These are phyloP conservation scores for Pseudogymnoascus sp. DNA, from an alignment of 2,329 filamentous ascomycete genomes.

Conservation along the genomic window DNA sequence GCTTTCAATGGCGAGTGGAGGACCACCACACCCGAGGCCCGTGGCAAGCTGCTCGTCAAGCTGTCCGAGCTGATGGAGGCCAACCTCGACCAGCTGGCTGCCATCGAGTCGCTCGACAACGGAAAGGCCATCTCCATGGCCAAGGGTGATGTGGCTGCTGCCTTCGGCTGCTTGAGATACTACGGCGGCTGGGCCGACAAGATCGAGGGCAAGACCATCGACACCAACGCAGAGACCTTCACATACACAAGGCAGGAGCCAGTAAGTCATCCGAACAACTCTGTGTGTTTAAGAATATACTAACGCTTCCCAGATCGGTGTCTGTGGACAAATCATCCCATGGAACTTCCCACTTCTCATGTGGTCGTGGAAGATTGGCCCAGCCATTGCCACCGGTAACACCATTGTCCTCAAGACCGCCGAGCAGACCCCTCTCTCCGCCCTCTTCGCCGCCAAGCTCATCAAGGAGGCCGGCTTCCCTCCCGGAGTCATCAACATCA, in stretches of 20 bases:
- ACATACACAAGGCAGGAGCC: constrained; percentile 63
- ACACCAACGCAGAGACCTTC: constrained; percentile 55
- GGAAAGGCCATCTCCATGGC: constrained; percentile 74
- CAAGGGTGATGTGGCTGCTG: constrained; percentile 62
- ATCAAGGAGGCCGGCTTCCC: constrained; percentile 58
- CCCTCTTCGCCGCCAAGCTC: constrained; percentile 43
- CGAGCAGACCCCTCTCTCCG: constrained; percentile 53
- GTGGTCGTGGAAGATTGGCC: constrained; percentile 59
- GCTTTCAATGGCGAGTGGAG: constrained; percentile 66
- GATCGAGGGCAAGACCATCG: constrained; percentile 60
- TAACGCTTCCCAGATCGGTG: constrained; percentile 39
- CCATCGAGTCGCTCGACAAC: constrained; percentile 82
- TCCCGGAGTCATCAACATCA: constrained; percentile 54
- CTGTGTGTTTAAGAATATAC: not conserved
- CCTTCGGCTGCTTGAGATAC: constrained; percentile 67
- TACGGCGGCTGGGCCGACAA: constrained; percentile 71
- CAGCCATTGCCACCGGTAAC: constrained; percentile 52
- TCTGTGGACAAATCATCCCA: constrained; percentile 65
- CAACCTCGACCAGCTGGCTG: constrained; percentile 66
- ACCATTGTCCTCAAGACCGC: constrained; percentile 52
- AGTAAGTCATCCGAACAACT: constrained; percentile 35
- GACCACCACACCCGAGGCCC: constrained; percentile 60
- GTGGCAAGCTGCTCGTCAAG: constrained; percentile 62
- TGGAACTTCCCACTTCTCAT: constrained; percentile 65
- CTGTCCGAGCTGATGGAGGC: constrained; percentile 75